Evolutionary conservation across 73 alveolate genomes (phyloP).

Genomic region (Tetrahymena thermophila): DNA sequence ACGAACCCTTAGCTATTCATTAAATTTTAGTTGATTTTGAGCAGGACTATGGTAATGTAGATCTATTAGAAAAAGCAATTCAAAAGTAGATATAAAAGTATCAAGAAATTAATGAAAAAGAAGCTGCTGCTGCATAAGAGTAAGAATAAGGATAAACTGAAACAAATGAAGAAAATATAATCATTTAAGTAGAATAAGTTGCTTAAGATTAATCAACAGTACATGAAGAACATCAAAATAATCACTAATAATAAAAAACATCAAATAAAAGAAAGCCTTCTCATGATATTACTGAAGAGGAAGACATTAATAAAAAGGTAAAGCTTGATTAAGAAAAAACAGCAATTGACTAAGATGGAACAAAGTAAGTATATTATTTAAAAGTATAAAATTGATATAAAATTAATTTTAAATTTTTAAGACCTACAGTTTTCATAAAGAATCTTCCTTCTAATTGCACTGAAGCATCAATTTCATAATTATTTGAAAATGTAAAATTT

Average conservation of each 20-base stretch:
- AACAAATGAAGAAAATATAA: not conserved
- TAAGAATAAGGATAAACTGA: conserved; percentile 3
- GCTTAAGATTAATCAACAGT: not conserved
- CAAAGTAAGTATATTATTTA: not conserved
- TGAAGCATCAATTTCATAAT: not conserved
- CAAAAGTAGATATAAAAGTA: conserved; percentile 1
- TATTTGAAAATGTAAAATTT: not conserved
- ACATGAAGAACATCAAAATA: not conserved
- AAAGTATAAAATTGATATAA: not conserved
- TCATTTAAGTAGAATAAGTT: not conserved
- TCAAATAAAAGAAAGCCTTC: not conserved
- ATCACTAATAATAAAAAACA: not conserved
- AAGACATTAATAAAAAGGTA: not conserved
- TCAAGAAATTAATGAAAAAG: not conserved
- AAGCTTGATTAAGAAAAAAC: not conserved
- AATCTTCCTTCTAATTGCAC: conserved; percentile 2
- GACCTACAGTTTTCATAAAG: conserved; percentile 17
- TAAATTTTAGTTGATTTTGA: conserved; percentile 21
- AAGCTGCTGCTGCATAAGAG: not conserved
- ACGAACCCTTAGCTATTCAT: not conserved
- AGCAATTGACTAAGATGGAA: conserved; percentile 1
- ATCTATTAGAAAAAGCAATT: conserved; percentile 8
- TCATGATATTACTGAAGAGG: conserved; percentile 1
- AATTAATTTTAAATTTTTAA: not conserved
- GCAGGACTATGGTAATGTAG: conserved; percentile 16